Conservation (phyloP, 2,329 filamentous ascomycete genomes). For the Apiospora marii region DNA sequence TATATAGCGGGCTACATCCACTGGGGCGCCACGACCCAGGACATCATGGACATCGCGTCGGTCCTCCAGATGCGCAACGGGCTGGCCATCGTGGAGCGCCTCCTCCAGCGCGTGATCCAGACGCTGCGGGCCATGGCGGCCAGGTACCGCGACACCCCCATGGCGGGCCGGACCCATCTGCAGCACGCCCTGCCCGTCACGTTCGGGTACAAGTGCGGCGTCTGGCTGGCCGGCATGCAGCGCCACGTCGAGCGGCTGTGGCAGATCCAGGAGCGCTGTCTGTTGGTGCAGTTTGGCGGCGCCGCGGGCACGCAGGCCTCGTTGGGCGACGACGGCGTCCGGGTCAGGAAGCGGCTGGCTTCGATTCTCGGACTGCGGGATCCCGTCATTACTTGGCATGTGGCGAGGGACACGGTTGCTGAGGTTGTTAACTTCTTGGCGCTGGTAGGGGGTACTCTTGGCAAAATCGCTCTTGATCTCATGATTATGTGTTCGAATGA, state of each 20-base stretch:
- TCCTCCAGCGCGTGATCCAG: slow-evolving; percentile 51
- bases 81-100: slow-evolving; percentile 54
- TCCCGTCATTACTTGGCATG: slow-evolving; percentile 65
- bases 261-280: slow-evolving; percentile 52
- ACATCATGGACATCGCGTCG: slow-evolving; percentile 64
- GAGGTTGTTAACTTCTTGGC: slow-evolving; percentile 62
- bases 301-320: slow-evolving; percentile 64
- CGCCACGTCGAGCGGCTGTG: slow-evolving; percentile 56
- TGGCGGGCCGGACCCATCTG: slow-evolving; percentile 65
- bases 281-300: slow-evolving; percentile 64
- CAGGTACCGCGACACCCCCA: slow-evolving; percentile 59
- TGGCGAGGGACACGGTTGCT: slow-evolving; percentile 60
- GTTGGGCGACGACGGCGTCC: slow-evolving; percentile 54
- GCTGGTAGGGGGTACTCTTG: slow-evolving; percentile 59
- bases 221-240: slow-evolving; percentile 59
- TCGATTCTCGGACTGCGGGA: slow-evolving; percentile 55
- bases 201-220: slow-evolving; percentile 65
- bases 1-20: slow-evolving; percentile 53
- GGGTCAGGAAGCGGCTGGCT: slow-evolving; percentile 58
- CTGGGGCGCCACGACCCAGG: slow-evolving; percentile 67
- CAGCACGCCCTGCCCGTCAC: slow-evolving; percentile 65
- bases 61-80: slow-evolving; percentile 61
- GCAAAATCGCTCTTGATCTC: slow-evolving; percentile 63
- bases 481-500: slow-evolving; percentile 67
- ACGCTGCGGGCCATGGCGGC: slow-evolving; percentile 51